phyloP scores from a whole-genome alignment of 306 rosid species.

The Rosa multiflora region DNA sequence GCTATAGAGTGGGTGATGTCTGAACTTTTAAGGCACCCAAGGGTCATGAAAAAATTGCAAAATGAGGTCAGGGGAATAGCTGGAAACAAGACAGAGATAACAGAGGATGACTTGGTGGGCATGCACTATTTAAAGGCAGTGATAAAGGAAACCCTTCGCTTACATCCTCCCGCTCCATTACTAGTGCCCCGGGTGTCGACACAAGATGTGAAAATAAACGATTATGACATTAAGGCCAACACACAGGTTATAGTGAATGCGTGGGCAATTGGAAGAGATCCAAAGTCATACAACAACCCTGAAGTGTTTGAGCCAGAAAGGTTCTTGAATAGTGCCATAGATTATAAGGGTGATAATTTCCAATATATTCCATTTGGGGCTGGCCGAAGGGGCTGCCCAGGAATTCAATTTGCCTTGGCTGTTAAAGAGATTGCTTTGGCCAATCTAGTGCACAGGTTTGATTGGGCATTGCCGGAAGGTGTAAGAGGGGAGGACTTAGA shows the following conservation, averaged over 20 bases:
- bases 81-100: not conserved
- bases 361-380: conserved; percentile 40
- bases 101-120: not conserved
- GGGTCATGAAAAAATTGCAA: conserved; percentile 14
- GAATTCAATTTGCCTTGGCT: conserved; percentile 24
- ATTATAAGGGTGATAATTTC: conserved; percentile 33
- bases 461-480: conserved; percentile 19
- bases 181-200: not conserved
- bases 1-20: conserved; percentile 5
- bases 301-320: conserved; percentile 1
- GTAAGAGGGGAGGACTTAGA: conserved; percentile 25
- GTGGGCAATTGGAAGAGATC: conserved; percentile 1
- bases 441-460: conserved; percentile 20
- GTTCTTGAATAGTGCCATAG: conserved; percentile 17
- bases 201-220: not conserved
- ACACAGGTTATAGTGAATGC: not conserved
- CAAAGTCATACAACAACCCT: not conserved
- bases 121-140: not conserved
- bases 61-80: conserved; percentile 2
- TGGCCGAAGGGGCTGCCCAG: conserved; percentile 29
- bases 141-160: not conserved
- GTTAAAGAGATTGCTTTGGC: conserved; percentile 30
- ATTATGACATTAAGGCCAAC: not conserved
- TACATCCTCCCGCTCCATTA: conserved; percentile 3
- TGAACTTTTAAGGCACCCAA: conserved; percentile 7